Evolutionary conservation across 441 rosid species (phyloP).

Genomic region (Pelargonium myrrhifolium): DNA sequence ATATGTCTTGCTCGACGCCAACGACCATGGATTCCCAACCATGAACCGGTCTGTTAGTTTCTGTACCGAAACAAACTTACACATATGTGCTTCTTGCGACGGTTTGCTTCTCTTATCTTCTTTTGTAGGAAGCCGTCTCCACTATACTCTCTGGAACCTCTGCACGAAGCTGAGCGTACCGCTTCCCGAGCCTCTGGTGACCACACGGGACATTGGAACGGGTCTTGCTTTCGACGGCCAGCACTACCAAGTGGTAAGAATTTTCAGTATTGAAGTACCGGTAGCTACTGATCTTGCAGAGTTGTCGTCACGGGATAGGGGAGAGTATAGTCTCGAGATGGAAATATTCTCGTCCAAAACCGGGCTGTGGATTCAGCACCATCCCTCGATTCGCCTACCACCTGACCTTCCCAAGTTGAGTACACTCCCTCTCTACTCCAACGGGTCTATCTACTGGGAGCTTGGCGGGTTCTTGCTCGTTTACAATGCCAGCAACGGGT

Average conservation of each 20-base stretch:
- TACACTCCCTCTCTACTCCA: slow-evolving; percentile 19
- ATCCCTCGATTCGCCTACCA: slow-evolving; percentile 14
- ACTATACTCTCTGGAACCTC: slow-evolving; percentile 15
- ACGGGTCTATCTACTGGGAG: slow-evolving; percentile 23
- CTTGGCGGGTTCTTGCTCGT: slow-evolving; percentile 23
- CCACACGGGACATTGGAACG: slow-evolving; percentile 17
- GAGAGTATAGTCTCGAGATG: slow-evolving; percentile 16
- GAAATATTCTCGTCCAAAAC: slow-evolving; percentile 25
- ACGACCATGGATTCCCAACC: neutral
- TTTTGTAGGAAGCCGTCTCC: slow-evolving; percentile 3
- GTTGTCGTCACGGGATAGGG: slow-evolving; percentile 7
- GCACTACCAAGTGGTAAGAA: slow-evolving; percentile 20
- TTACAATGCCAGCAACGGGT: slow-evolving; percentile 13
- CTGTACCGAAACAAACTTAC: slow-evolving; percentile 14
- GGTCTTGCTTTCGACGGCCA: slow-evolving; percentile 24
- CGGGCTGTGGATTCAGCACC: slow-evolving; percentile 11
- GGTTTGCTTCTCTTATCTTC: slow-evolving; percentile 20
- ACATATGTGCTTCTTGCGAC: slow-evolving; percentile 23
- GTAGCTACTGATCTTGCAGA: neutral
- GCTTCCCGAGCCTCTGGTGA: slow-evolving; percentile 27
- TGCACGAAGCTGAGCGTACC: slow-evolving; percentile 12
- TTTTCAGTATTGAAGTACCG: slow-evolving; percentile 17
- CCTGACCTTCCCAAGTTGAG: slow-evolving; percentile 17
- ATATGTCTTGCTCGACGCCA: slow-evolving; percentile 16
- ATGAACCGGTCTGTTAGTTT: slow-evolving; percentile 15